Conservation (phyloP, 805 yeast genomes). For the Tetrapisispora phaffii region DNA sequence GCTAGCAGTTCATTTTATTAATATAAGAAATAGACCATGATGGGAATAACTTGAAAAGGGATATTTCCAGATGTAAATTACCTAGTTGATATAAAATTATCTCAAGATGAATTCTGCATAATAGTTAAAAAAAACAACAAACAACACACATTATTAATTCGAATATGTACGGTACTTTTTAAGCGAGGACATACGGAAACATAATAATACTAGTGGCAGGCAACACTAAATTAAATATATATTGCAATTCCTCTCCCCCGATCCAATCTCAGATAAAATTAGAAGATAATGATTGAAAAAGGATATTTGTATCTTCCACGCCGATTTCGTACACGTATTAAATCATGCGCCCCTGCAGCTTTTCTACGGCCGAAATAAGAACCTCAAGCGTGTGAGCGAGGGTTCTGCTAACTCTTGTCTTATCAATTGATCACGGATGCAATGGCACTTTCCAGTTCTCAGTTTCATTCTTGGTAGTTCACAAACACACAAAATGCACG, state of each 20-base stretch:
- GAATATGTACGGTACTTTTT: neutral
- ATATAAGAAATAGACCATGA: too few relatives aligned
- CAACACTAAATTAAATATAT: too few relatives aligned
- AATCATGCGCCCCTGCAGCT: neutral
- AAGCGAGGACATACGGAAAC: neutral
- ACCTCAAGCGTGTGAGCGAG: too few relatives aligned
- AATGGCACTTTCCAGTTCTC: too few relatives aligned
- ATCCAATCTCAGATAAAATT: constrained; percentile 1
- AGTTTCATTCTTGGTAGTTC: too few relatives aligned
- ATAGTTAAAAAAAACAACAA: too few relatives aligned
- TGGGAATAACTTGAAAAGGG: too few relatives aligned
- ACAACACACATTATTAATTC: neutral
- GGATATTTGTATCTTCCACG: neutral
- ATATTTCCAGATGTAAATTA: neutral
- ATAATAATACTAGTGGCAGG: neutral
- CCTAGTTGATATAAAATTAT: neutral
- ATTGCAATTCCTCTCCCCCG: neutral
- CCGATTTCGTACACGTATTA: neutral
- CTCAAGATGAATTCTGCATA: neutral
- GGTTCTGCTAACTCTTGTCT: too few relatives aligned
- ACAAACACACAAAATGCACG: too few relatives aligned
- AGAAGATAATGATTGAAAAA: neutral
- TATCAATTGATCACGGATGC: too few relatives aligned
- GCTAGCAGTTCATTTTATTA: too few relatives aligned
- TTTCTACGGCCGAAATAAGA: neutral